These are phyloP conservation scores for Mucor velutinosus DNA, from an alignment of 371 early-diverging fungal species.

Conservation along the genomic window DNA sequence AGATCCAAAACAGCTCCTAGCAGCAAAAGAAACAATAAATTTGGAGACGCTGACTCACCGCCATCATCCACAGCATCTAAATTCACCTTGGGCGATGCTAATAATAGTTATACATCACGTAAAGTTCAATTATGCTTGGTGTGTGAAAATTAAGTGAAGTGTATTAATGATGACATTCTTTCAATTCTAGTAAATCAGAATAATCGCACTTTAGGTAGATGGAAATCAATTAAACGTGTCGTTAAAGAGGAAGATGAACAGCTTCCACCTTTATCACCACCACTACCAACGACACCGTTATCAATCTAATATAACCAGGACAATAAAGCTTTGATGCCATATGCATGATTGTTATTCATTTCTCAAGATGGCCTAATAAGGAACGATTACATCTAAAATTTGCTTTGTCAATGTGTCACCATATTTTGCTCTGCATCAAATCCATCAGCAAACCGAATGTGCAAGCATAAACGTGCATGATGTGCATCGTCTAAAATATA, in stretches of 20 bases:
- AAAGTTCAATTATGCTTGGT: background rate
- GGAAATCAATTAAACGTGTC: conserved; percentile 27
- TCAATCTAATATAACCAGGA: background rate
- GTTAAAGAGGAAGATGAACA: conserved; percentile 8
- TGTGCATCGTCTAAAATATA: no score
- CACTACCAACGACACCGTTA: background rate
- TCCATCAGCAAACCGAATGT: no score
- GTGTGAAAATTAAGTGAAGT: background rate
- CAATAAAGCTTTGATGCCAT: background rate
- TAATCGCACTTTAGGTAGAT: conserved; percentile 11
- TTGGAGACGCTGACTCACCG: conserved; percentile 17
- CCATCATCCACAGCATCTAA: conserved; percentile 12
- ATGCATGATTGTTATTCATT: background rate
- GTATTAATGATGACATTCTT: background rate
- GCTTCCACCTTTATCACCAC: background rate
- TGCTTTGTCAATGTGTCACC: background rate
- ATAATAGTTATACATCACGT: conserved; percentile 11
- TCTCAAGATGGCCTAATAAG: background rate
- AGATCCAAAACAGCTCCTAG: conserved; percentile 30
- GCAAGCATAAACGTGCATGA: no score
- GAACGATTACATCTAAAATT: background rate
- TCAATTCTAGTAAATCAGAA: background rate
- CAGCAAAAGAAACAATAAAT: conserved; percentile 10
- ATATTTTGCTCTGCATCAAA: background rate
- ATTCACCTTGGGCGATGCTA: background rate